These are phyloP conservation scores for Discostella stelligera DNA, from an alignment of 352 stramenopile genomes.

Conservation along the genomic window DNA sequence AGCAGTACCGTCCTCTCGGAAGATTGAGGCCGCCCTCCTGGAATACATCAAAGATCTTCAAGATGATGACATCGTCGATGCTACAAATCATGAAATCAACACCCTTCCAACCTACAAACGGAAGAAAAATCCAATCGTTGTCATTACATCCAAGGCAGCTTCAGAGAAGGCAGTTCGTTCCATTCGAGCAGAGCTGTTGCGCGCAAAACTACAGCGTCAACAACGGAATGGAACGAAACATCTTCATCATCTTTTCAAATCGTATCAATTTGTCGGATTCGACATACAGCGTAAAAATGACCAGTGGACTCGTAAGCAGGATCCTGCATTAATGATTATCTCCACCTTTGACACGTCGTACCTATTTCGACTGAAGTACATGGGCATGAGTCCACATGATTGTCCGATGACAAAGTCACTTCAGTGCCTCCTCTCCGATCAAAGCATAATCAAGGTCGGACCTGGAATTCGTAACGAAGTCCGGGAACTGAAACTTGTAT, in stretches of 20 bases:
- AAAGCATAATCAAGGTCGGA: conserved; percentile 24
- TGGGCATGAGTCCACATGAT: conserved; percentile 3
- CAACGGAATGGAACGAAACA: not conserved
- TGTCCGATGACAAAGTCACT: conserved; percentile 8
- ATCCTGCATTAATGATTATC: conserved; percentile 12
- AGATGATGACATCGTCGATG: not conserved
- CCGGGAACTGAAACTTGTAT: conserved; percentile 4
- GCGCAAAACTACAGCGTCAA: not conserved
- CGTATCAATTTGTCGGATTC: conserved; percentile 7
- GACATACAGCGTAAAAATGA: conserved; percentile 7
- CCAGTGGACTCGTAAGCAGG: not conserved
- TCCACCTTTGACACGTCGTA: conserved; percentile 15
- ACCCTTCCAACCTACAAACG: conserved; percentile 8
- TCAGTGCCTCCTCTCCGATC: conserved; percentile 4
- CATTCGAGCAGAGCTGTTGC: conserved; percentile 15
- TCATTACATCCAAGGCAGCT: not conserved
- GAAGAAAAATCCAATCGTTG: conserved; percentile 1
- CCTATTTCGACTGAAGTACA: conserved; percentile 17
- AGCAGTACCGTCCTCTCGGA: not conserved
- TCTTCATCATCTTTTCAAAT: not conserved
- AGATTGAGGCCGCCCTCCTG: not conserved
- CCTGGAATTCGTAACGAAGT: conserved; percentile 26
- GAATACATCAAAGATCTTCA: conserved; percentile 1
- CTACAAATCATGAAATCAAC: conserved; percentile 11
- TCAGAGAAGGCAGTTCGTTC: conserved; percentile 2